Conservation (phyloP, 108 stramenopile species). For the Fistulifera pelliculosa region DNA sequence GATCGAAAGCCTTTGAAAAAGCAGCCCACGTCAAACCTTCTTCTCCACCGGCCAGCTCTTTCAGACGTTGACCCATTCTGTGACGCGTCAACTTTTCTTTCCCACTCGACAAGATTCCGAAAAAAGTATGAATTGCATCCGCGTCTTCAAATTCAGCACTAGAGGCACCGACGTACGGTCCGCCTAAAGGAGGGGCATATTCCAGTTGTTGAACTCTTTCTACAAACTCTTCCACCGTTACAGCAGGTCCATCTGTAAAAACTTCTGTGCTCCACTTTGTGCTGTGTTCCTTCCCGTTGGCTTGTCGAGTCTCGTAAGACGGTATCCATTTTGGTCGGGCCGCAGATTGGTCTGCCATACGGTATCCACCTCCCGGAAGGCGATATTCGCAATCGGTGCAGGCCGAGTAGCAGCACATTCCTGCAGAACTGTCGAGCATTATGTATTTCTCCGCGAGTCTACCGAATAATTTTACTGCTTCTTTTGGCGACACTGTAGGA, state of each 20-base stretch:
- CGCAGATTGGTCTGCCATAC: conserved; percentile 74
- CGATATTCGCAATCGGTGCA: conserved; percentile 65
- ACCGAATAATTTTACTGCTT: conserved; percentile 76
- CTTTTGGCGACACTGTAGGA: conserved; percentile 47
- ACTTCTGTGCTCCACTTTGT: conserved; percentile 64
- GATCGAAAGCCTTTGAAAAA: conserved; percentile 20
- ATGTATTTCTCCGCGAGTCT: conserved; percentile 82
- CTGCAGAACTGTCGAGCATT: conserved; percentile 65
- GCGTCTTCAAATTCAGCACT: conserved; percentile 50
- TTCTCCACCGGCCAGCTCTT: conserved; percentile 52
- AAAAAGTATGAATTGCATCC: conserved; percentile 31
- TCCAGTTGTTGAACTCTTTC: conserved; percentile 30
- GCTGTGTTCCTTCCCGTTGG: conserved; percentile 60
- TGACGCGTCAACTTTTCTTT: conserved; percentile 54
- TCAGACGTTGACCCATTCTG: conserved; percentile 55
- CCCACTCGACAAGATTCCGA: conserved; percentile 55
- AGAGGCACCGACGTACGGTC: conserved; percentile 55
- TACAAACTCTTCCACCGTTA: conserved; percentile 62
- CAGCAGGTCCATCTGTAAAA: conserved; percentile 44
- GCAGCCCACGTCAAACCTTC: conserved; percentile 61
- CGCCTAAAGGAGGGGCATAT: conserved; percentile 68
- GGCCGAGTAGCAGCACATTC: conserved; percentile 78
- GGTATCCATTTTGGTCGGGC: conserved; percentile 82
- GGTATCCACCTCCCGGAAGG: conserved; percentile 71
- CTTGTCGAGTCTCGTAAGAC: conserved; percentile 48